Evolutionary conservation across 495 filamentous ascomycete genomes (phyloP).

Genomic region (Podospora sp.): DNA sequence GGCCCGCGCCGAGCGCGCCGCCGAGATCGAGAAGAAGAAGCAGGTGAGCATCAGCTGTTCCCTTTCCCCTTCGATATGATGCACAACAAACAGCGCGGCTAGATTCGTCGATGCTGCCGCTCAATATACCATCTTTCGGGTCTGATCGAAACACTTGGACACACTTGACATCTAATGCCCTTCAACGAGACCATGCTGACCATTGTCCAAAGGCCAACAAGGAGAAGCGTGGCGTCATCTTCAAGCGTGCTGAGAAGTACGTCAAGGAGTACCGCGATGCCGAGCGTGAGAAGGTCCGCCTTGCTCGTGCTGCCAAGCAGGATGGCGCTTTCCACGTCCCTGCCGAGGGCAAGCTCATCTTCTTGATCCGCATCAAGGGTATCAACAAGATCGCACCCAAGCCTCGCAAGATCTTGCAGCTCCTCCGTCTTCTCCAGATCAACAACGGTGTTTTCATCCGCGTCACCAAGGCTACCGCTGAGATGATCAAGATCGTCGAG

Average conservation of each 20-base stretch:
- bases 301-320: slow-evolving; percentile 83
- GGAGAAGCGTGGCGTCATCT: slow-evolving; percentile 95
- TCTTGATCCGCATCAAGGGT: slow-evolving; percentile 99
- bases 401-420: slow-evolving; percentile 99
- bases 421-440: slow-evolving; percentile 99
- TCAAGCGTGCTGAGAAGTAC: slow-evolving; percentile 99
- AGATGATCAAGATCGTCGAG: slow-evolving; percentile 98
- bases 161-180: slow-evolving; percentile 22
- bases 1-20: slow-evolving; percentile 81
- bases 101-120: slow-evolving; percentile 97
- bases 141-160: slow-evolving; percentile 64
- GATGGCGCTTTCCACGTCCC: slow-evolving; percentile 91
- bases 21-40: slow-evolving; percentile 82
- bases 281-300: slow-evolving; percentile 98
- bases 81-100: slow-evolving; percentile 83
- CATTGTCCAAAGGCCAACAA: slow-evolving; percentile 72
- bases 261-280: slow-evolving; percentile 98
- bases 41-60: slow-evolving; percentile 64
- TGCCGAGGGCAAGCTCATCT: slow-evolving; percentile 94
- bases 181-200: slow-evolving; percentile 43
- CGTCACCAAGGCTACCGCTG: slow-evolving; percentile 94
- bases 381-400: slow-evolving; percentile 99
- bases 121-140: slow-evolving; percentile 99
- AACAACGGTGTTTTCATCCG: slow-evolving; percentile 99
- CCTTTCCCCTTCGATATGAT: slow-evolving; percentile 45